Evolutionary conservation across 345 rosid species (phyloP).

Genomic region (Eutrema yunnanense): DNA sequence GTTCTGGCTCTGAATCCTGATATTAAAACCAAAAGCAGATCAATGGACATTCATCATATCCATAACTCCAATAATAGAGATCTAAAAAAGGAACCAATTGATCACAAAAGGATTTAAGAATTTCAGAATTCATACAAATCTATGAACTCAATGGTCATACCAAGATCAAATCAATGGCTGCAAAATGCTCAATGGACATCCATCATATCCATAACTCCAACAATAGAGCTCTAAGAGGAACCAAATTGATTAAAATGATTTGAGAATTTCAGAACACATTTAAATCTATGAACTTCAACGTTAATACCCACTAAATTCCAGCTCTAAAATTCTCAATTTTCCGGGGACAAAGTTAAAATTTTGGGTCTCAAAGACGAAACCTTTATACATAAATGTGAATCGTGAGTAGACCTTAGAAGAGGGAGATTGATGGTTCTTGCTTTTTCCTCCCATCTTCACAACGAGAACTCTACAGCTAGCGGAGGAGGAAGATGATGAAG

Average conservation of each 20-base stretch:
- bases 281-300: not conserved
- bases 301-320: not conserved
- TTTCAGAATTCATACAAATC: not conserved
- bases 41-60: not conserved
- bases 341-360: not conserved
- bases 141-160: not conserved
- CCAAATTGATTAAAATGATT: not conserved
- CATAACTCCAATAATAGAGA: not conserved
- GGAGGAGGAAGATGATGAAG: conserved; percentile 24
- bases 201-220: not conserved
- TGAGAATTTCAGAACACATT: not conserved
- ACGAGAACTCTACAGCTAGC: conserved; percentile 29
- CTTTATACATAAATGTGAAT: conserved; percentile 16
- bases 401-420: conserved; percentile 34
- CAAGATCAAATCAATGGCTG: conserved; percentile 13
- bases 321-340: not conserved
- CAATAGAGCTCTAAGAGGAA: not conserved
- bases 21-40: conserved; percentile 2
- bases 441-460: conserved; percentile 43
- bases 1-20: conserved; percentile 59
- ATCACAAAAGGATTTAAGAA: not conserved
- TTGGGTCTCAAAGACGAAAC: not conserved
- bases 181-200: not conserved
- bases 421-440: conserved; percentile 38
- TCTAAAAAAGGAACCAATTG: not conserved